Evolutionary conservation across 2,329 filamentous ascomycete genomes (phyloP).

Genomic region (Ophiostoma tasmaniense): DNA sequence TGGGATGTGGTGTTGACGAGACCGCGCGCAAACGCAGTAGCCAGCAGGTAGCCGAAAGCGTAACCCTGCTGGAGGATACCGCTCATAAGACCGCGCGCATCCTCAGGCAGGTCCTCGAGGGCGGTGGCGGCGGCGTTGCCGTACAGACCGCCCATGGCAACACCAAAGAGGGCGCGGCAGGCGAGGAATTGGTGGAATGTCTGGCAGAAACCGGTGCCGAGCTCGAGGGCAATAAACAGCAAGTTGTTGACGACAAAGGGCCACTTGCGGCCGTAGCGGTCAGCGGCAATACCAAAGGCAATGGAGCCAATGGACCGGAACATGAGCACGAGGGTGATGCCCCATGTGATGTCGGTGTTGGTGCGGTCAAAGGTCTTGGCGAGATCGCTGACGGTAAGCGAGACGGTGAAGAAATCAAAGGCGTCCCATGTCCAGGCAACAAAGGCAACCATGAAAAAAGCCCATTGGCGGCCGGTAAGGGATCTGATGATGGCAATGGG

Average conservation of each 20-base stretch:
- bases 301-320: constrained; percentile 68
- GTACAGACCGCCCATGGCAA: constrained; percentile 77
- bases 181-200: constrained; percentile 70
- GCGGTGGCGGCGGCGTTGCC: constrained; percentile 73
- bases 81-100: constrained; percentile 70
- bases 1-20: constrained; percentile 56
- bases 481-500: constrained; percentile 60
- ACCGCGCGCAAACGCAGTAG: constrained; percentile 20
- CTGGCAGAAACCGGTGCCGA: constrained; percentile 63
- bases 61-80: constrained; percentile 74
- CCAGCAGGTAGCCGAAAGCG: constrained; percentile 33
- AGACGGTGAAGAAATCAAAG: constrained; percentile 60
- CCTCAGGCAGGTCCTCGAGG: constrained; percentile 48
- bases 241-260: constrained; percentile 77
- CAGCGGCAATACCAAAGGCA: constrained; percentile 66
- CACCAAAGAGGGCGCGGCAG: constrained; percentile 62
- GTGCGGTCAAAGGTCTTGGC: constrained; percentile 40
- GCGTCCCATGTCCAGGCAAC: constrained; percentile 44
- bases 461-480: constrained; percentile 58
- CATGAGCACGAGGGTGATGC: constrained; percentile 67
- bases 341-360: constrained; percentile 62
- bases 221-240: constrained; percentile 46
- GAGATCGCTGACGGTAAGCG: constrained; percentile 68
- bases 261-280: constrained; percentile 75
- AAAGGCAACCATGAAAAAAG: constrained; percentile 68